Evolutionary conservation across 2,329 filamentous ascomycete species (phyloP).

Genomic region (Magnaporthiopsis poae): DNA sequence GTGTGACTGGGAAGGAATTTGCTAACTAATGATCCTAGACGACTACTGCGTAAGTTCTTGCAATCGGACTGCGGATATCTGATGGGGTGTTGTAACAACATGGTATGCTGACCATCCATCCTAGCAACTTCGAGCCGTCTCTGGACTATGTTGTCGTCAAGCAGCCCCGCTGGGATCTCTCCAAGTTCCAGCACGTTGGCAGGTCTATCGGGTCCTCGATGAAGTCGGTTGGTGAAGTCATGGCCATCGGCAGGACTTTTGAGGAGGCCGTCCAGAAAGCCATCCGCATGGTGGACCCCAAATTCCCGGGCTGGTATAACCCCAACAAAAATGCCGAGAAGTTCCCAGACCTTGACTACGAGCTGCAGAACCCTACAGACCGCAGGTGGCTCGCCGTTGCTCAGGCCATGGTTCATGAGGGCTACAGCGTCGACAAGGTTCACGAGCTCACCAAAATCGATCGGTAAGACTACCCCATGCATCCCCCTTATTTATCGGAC

Average conservation of each 20-base stretch:
- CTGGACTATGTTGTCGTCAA: constrained; percentile 98
- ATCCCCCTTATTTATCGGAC: background rate
- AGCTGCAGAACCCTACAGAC: constrained; percentile 85
- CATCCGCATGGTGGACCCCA: constrained; percentile 90
- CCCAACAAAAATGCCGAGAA: constrained; percentile 52
- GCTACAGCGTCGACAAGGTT: constrained; percentile 82
- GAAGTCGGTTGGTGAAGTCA: constrained; percentile 98
- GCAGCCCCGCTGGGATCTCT: constrained; percentile 94
- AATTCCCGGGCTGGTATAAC: constrained; percentile 76
- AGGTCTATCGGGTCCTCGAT: constrained; percentile 94
- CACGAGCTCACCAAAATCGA: constrained; percentile 81
- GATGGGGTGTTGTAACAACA: background rate
- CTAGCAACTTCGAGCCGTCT: constrained; percentile 81
- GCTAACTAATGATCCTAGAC: constrained; percentile 44
- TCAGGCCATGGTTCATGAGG: constrained; percentile 94
- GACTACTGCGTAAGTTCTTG: constrained; percentile 56
- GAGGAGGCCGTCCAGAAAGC: constrained; percentile 99
- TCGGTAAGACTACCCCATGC: background rate
- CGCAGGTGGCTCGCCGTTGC: constrained; percentile 95
- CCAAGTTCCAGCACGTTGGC: constrained; percentile 98
- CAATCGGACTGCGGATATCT: background rate
- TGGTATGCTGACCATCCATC: background rate
- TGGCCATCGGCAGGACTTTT: constrained; percentile 97
- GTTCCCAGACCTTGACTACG: constrained; percentile 85
- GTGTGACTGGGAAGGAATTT: background rate